Conservation (phyloP, 169 alveolate species). For the Perkinsus marinus region DNA sequence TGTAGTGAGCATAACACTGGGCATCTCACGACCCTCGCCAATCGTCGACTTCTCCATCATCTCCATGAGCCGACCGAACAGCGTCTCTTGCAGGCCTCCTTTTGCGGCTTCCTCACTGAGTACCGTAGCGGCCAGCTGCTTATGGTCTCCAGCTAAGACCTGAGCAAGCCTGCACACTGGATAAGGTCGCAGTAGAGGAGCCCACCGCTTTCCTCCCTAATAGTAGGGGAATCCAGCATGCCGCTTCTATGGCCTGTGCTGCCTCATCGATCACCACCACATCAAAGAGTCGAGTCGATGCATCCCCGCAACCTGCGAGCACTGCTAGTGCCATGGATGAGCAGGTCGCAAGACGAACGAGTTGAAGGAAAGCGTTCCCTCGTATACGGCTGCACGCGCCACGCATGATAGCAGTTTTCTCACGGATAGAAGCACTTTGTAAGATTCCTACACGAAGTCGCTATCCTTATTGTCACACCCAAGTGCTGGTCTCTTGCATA, state of each 20-base stretch:
- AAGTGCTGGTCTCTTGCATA: background rate
- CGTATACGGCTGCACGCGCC: too few species aligned
- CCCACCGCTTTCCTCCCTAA: slow-evolving; percentile 8
- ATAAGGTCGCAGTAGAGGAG: background rate
- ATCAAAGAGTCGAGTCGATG: background rate
- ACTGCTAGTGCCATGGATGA: too few species aligned
- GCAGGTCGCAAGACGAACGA: too few species aligned
- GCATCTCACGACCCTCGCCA: background rate
- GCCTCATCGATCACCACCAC: slow-evolving; percentile 28
- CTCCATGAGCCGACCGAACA: slow-evolving; percentile 20
- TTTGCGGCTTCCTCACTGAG: slow-evolving; percentile 10
- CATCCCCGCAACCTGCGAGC: background rate
- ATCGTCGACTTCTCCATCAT: background rate
- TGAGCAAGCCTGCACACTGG: background rate
- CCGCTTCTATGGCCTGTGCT: slow-evolving; percentile 21
- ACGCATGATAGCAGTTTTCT: too few species aligned
- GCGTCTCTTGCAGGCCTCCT: slow-evolving; percentile 14
- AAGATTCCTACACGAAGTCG: too few species aligned
- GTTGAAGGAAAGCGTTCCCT: too few species aligned
- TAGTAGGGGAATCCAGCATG: slow-evolving; percentile 24
- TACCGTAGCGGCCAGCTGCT: slow-evolving; percentile 25
- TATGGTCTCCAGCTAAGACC: slow-evolving; percentile 28
- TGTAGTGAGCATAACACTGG: background rate
- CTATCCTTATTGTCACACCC: too few species aligned
- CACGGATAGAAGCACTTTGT: too few species aligned